Base-by-base conservation (phyloP, 805 yeast species). In the Cyberlindnera petersonii region DNA sequence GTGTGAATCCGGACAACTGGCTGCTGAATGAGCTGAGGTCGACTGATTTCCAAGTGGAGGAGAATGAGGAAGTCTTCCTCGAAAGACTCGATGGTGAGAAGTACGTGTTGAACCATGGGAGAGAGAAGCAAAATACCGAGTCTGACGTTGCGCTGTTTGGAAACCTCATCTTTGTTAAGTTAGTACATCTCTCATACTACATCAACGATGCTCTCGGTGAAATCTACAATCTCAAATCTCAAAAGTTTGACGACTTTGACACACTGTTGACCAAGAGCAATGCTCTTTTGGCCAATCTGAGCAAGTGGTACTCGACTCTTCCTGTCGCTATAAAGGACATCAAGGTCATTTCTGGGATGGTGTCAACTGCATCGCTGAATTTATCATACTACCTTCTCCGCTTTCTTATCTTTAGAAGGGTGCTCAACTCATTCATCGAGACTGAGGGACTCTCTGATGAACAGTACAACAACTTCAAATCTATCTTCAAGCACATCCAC, bases 1-100 rank as follows among this genome's bases (percentile, higher is more conserved):
- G 50, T 28, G 53, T 56, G 1, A 34, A 32, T 22, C 42, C 53
- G 8, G 46, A 53, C 22, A 50, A 54, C 44, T 59, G 63, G 59
- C 39, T 49, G 4, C 28, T 50, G 29, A 53, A 48, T 18, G 50
- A 44, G 28, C 33, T 52, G 16, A 31, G 37, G 6, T 34, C 41
- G 6, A 42, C 42, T 13, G 60, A 48, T 39, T 57, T 55, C 35
- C 48, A 34, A 31, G 33, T 42, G 18, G 56, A 47, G 21, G 37
- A 37, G 10, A 39, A 46, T 16, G 52, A 43, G n/a, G 52, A 49
- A 33, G 43, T 47, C 26, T 36, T 44, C 40, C 41, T 46, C 13
- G 50, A 46, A 19, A 43, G 38, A 18, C 19, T 53, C 31, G 50
- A 45, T 41, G 45, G 43, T 18, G 43, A 46, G 16, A 42, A 39